Base-by-base conservation (phyloP, 2,329 filamentous ascomycete species). In the Neofusicoccum umdonicola region DNA sequence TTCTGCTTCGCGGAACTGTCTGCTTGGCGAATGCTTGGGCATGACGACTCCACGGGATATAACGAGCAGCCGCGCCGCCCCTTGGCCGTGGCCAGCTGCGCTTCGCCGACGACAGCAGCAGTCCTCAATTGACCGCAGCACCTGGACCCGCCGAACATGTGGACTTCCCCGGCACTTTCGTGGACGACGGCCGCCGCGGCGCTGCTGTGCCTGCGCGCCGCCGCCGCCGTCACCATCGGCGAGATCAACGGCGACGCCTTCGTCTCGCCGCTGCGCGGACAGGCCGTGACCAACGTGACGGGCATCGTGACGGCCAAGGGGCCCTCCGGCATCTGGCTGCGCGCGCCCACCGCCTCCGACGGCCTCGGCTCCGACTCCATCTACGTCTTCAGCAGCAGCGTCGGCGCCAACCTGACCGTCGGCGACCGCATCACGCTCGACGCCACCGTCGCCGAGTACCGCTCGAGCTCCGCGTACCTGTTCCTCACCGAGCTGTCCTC, bases 161-260 rank as follows among this genome's bases (percentile, higher is more conserved):
- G 56, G 56, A 22, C 42, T 47, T n/a, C 42, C n/a, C 13, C 9
- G 3, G 31, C 11, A 12, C 11, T 27, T 3, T 17, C 56, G 5
- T 60, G 56, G 41, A 45, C n/a, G n/a, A 27, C 56, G 3, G 19
- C 56, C 31, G 41, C 41, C 13, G 42, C 42, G 4, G 42, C 56
- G 2, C 41, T 47, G n/a, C 56, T 60, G 27, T 45, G 12, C 42
- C 27, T 60, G 17, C 42, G 17, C 42, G 17, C 56, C 4, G 41
- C 42, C 4, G 42, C 41, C 11, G 69, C 69, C 13, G 22, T 69
- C 50, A 71, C 70, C 4, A 73, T 74, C n/a, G 69, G 72, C 51
- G 69, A 88, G 70, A 90, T 91, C 81, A 91, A 90, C 69, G 88
- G 88, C 68, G 82, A 86, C 70, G 81, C 76, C 22, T 91, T 85